Conservation (phyloP, 805 yeast species). For the Myxozyma melibiosi region DNA sequence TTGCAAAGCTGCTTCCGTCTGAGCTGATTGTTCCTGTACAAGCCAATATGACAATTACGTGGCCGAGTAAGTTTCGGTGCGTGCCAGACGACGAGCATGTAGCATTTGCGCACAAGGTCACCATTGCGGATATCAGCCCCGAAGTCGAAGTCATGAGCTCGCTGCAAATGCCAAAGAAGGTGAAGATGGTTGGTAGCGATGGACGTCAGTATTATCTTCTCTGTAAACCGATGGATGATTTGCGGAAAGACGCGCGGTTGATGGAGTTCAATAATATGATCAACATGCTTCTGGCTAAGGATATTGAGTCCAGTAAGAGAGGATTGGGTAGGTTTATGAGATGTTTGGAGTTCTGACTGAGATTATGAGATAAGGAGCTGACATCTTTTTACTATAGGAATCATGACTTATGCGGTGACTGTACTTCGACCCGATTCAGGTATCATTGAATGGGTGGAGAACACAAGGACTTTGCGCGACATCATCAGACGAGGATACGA, state of each 20-base stretch:
- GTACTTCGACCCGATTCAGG: conserved; percentile 88
- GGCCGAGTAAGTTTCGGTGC: conserved; percentile 56
- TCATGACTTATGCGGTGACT: conserved; percentile 83
- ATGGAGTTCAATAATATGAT: conserved; percentile 89
- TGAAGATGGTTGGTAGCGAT: conserved; percentile 76
- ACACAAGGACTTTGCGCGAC: conserved; percentile 70
- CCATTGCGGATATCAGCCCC: conserved; percentile 40
- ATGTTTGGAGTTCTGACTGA: too few relatives aligned
- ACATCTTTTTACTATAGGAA: conserved; percentile 44
- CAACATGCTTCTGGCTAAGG: conserved; percentile 67
- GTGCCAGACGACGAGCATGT: conserved; percentile 51
- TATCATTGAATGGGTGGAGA: conserved; percentile 84
- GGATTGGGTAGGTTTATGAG: conserved; percentile 47
- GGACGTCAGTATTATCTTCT: conserved; percentile 72
- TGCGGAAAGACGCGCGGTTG: conserved; percentile 90
- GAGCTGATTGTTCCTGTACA: conserved; percentile 20
- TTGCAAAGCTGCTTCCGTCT: conserved; percentile 6
- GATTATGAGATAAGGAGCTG: too few relatives aligned
- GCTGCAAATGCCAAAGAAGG: conserved; percentile 81
- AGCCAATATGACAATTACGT: conserved; percentile 61
- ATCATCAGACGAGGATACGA: conserved; percentile 53
- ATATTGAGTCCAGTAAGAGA: conserved; percentile 73
- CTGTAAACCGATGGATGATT: conserved; percentile 86
- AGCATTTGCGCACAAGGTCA: conserved; percentile 41
- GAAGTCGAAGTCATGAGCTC: conserved; percentile 75